Base-by-base conservation (phyloP, 768 basidiomycete species). In the Amanita phalloides region DNA sequence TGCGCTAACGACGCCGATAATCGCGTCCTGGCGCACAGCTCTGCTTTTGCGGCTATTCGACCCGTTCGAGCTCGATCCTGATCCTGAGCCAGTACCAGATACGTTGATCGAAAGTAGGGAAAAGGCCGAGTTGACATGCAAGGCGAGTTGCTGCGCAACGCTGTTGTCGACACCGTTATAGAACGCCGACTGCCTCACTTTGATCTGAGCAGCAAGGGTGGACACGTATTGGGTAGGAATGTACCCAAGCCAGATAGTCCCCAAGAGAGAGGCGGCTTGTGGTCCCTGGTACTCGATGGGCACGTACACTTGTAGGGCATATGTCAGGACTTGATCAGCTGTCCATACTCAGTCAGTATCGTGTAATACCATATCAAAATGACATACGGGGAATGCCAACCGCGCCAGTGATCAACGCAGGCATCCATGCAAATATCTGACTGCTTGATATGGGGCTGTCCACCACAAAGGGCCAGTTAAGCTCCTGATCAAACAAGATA, bases 1-100 rank as follows among this genome's bases (percentile, higher is more conserved):
- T 2, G 86, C 81, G 37, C 78, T 81, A 56, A 91, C 87, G 3
- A 95, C 90, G n/a, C 93, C 93, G 55, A 96, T 93, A 62, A 95
- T 92, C 23, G 89, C 89, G 57, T 94, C 81, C 60, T 86, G 78
- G 10, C 90, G 75, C 13, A 74, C 70, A 20, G 55, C 58, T 36
- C 56, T 55, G n/a, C 63, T 61, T 13, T 69, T 64, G 5, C 9
- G 13, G 23, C 62, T 64, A 26, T 59, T 66, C 1, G 63, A 58
- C 11, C 54, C 57, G 7, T 58, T 58, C 35, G 56, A 58, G 11
- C 53, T 53, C 25, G 55, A 57, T 35, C 61, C 65, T 14, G 32
- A 25, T 26, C 49, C 49, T 10, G 61, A 50, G 4, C 45, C 35
- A 25, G 58, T 71, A 43, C 41, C 41, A 42, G 41, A 21, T 42